A percentile compares a stretch with the other conserved stretches of the same genome.
Evolutionary conservation across 495 filamentous ascomycete species (phyloP).

Genomic region (Margaritispora aquatica): DNA sequence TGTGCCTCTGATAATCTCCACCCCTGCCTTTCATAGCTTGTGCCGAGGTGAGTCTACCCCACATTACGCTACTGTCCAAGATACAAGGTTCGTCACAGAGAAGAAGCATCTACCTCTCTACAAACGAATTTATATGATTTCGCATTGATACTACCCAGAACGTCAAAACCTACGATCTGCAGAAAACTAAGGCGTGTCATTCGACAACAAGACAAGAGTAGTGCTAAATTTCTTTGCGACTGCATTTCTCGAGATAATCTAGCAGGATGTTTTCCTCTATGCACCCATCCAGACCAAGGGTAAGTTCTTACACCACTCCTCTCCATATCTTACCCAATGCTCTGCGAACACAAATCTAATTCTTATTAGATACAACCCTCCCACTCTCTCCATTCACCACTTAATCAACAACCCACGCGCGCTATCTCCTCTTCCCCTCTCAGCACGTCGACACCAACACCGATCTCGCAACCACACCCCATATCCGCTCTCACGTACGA

Average conservation of each 20-base stretch:
- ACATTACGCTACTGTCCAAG: conserved; percentile 3
- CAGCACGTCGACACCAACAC: not conserved
- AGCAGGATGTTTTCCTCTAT: conserved; percentile 17
- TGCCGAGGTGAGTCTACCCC: conserved; percentile 4
- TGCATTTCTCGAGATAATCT: no score
- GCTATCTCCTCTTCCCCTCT: not conserved
- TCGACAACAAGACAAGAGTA: no score
- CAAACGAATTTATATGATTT: no score
- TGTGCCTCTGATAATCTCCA: not conserved
- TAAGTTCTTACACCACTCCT: not conserved
- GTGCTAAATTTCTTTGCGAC: no score
- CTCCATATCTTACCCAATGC: not conserved
- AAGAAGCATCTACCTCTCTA: no score
- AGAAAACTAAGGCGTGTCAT: no score
- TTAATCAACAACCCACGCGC: conserved; percentile 17
- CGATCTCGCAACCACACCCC: no score
- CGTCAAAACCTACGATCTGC: no score
- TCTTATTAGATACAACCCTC: not conserved
- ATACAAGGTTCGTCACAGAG: no score
- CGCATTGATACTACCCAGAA: not conserved
- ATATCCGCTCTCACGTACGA: not conserved
- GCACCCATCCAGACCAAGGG: conserved; percentile 10
- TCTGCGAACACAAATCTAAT: no score
- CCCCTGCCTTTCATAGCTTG: not conserved
- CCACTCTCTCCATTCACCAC: not conserved